These are phyloP conservation scores for Achaetomiella virescens DNA, from an alignment of 495 filamentous ascomycete species.

Conservation along the genomic window DNA sequence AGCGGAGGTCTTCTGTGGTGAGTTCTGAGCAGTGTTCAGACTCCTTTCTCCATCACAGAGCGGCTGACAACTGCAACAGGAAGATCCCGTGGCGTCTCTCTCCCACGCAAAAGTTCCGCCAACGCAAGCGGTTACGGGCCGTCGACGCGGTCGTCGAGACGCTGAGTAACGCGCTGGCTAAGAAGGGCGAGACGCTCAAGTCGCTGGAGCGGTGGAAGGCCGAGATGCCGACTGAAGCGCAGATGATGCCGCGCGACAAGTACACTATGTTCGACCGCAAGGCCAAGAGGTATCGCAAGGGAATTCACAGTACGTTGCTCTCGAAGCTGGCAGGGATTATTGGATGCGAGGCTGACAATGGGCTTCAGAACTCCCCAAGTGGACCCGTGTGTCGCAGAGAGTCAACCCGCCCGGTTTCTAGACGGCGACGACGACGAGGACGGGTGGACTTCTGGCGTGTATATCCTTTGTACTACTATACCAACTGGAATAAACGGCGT, in stretches of 20 bases:
- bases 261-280: constrained; percentile 97
- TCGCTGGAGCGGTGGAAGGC: constrained; percentile 80
- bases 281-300: constrained; percentile 90
- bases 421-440: constrained; percentile 20
- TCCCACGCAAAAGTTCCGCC: constrained; percentile 78
- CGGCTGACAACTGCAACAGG: constrained; percentile 46
- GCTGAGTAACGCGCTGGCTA: constrained; percentile 66
- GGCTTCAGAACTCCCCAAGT: constrained; percentile 76
- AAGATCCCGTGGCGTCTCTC: constrained; percentile 98
- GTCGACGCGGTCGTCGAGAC: constrained; percentile 80
- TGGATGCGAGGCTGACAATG: constrained; percentile 14
- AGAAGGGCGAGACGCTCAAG: constrained; percentile 61
- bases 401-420: constrained; percentile 92
- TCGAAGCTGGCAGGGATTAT: constrained; percentile 13
- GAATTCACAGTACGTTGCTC: constrained; percentile 78
- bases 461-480: constrained; percentile 28
- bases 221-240: constrained; percentile 92
- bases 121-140: constrained; percentile 74
- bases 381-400: constrained; percentile 89
- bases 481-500: constrained; percentile 19
- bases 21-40: constrained; percentile 16
- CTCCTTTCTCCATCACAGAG: too few species aligned
- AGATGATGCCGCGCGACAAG: constrained; percentile 95
- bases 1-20: constrained; percentile 83
- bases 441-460: constrained; percentile 11